Conservation (phyloP, 768 basidiomycete genomes). For the Solioccasus polychromus region DNA sequence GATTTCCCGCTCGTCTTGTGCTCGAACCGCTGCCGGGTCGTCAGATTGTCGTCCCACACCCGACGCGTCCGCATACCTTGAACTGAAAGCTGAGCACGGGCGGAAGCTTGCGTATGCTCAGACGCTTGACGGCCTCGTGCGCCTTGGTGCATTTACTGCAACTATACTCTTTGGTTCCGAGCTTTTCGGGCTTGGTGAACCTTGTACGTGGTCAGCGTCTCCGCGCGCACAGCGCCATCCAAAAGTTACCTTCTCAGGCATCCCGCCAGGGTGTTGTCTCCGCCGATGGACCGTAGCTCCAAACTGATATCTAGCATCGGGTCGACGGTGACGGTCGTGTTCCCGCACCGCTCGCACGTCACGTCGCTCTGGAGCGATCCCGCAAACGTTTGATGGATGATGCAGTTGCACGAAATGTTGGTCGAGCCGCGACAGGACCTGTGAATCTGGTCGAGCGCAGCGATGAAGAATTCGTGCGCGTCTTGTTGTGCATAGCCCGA, state of each 20-base stretch:
- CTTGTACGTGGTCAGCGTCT: slow-evolving; percentile 36
- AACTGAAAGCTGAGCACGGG: slow-evolving; percentile 92
- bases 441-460: slow-evolving; percentile 85
- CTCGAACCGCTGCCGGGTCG: slow-evolving; percentile 73
- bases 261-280: slow-evolving; percentile 67
- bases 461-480: slow-evolving; percentile 85
- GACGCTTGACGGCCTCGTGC: slow-evolving; percentile 78
- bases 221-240: neutral
- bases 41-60: neutral
- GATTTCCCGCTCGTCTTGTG: slow-evolving; percentile 74
- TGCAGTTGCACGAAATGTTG: slow-evolving; percentile 81
- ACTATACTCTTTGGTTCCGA: slow-evolving; percentile 78
- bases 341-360: slow-evolving; percentile 81
- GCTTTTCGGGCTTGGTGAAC: slow-evolving; percentile 82
- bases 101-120: slow-evolving; percentile 83
- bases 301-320: slow-evolving; percentile 91
- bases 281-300: slow-evolving; percentile 56
- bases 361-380: slow-evolving; percentile 88
- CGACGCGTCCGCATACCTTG: slow-evolving; percentile 48
- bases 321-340: slow-evolving; percentile 75
- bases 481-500: slow-evolving; percentile 95
- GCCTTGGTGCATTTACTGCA: slow-evolving; percentile 80
- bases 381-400: slow-evolving; percentile 87
- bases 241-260: slow-evolving; percentile 73
- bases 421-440: slow-evolving; percentile 70